These are phyloP conservation scores for Pseudogymnoascus sp. DNA, from an alignment of 2,329 filamentous ascomycete species.

Conservation along the genomic window DNA sequence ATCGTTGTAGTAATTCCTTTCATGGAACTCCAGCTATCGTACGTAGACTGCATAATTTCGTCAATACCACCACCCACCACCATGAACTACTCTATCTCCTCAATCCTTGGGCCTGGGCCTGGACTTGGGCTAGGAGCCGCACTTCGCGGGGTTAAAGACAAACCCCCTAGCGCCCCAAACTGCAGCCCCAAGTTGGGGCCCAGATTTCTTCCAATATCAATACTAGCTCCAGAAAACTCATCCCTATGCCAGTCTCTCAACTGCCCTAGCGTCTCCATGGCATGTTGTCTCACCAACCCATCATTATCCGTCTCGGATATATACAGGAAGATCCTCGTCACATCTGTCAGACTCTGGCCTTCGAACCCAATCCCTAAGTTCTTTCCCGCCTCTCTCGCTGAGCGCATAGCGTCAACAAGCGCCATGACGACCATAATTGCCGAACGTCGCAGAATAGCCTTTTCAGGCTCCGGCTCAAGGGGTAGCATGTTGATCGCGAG, in stretches of 20 bases:
- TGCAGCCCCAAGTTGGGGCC: slow-evolving; percentile 23
- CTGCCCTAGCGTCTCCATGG: slow-evolving; percentile 59
- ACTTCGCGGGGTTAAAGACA: slow-evolving; percentile 34
- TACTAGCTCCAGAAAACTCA: slow-evolving; percentile 37
- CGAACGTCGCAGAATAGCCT: slow-evolving; percentile 59
- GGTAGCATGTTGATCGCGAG: slow-evolving; percentile 56
- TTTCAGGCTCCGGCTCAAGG: slow-evolving; percentile 53
- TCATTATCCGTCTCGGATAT: slow-evolving; percentile 61
- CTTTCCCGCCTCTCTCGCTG: slow-evolving; percentile 40
- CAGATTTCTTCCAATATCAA: slow-evolving; percentile 8
- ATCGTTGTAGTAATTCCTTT: neutral
- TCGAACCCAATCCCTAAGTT: slow-evolving; percentile 49
- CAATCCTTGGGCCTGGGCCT: slow-evolving; percentile 41
- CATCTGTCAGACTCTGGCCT: slow-evolving; percentile 50
- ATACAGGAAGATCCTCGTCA: slow-evolving; percentile 57
- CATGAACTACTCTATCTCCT: slow-evolving; percentile 51
- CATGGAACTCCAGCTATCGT: neutral
- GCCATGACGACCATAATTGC: slow-evolving; percentile 58
- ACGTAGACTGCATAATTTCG: neutral
- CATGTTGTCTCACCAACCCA: slow-evolving; percentile 61
- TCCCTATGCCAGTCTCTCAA: slow-evolving; percentile 56
- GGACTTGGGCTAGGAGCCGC: slow-evolving; percentile 28
- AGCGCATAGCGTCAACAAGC: slow-evolving; percentile 54
- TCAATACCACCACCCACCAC: neutral
- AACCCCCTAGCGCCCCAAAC: slow-evolving; percentile 36